Evolutionary conservation across 2,329 filamentous ascomycete species (phyloP).

Genomic region (Hypoxylon rubiginosum): DNA sequence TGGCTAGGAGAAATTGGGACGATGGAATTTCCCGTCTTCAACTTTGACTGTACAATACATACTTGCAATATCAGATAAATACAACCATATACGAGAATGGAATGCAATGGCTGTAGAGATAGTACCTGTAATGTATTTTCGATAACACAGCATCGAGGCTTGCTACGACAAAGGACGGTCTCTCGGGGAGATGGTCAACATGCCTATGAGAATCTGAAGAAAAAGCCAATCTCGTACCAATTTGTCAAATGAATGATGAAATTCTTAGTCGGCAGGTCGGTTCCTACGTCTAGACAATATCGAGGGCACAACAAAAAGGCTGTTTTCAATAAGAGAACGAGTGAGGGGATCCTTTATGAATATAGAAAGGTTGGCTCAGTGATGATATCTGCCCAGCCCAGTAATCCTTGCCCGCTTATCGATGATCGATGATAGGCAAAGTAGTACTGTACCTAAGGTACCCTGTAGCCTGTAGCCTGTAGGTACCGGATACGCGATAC

Average conservation of each 20-base stretch:
- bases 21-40: conserved; percentile 25
- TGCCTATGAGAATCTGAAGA: conserved; percentile 9
- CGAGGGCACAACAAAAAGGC: conserved; percentile 8
- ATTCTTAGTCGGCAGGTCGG: conserved; percentile 1
- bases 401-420: conserved; percentile 33
- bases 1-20: conserved; percentile 30
- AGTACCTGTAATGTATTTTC: conserved; percentile 21
- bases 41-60: background rate
- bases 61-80: background rate
- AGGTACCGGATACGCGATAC: background rate
- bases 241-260: conserved; percentile 15
- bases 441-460: too few relatives aligned
- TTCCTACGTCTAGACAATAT: conserved; percentile 20
- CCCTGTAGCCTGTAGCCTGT: too few relatives aligned
- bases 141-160: conserved; percentile 11
- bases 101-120: background rate
- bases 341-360: conserved; percentile 22
- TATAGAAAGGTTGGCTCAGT: conserved; percentile 20
- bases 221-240: conserved; percentile 17
- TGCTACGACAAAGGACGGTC: conserved; percentile 20
- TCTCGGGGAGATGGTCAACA: conserved; percentile 8
- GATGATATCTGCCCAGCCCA: conserved; percentile 44
- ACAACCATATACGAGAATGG: background rate
- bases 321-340: conserved; percentile 25
- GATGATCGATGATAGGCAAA: conserved; percentile 17